Percentiles rank a stretch among this genome's conserved stretches.
Evolutionary conservation across 345 rosid genomes (phyloP).

Genomic region (Citrus sinensis): DVS_A1.0 CM039169.1:13951001-13951500

Average conservation of each 20-base stretch:
- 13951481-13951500: constrained; percentile 32
- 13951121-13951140: neutral
- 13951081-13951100: no score
- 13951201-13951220: no score
- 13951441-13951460: constrained; percentile 29
- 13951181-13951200: no score
- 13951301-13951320: constrained; percentile 45
- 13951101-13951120: no score
- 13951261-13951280: no score
- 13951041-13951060: no score
- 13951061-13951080: no score
- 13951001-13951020: no score
- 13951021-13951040: no score
- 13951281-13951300: no score
- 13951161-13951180: neutral
- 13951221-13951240: no score
- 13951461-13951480: constrained; percentile 16
- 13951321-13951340: constrained; percentile 82
- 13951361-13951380: constrained; percentile 49
- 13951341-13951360: constrained; percentile 46
- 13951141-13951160: neutral
- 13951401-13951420: constrained; percentile 60
- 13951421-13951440: constrained; percentile 60
- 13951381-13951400: constrained; percentile 39
- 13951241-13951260: no score